Conservation (phyloP, 305 asterid species). For the Solanum hybrid region DNA sequence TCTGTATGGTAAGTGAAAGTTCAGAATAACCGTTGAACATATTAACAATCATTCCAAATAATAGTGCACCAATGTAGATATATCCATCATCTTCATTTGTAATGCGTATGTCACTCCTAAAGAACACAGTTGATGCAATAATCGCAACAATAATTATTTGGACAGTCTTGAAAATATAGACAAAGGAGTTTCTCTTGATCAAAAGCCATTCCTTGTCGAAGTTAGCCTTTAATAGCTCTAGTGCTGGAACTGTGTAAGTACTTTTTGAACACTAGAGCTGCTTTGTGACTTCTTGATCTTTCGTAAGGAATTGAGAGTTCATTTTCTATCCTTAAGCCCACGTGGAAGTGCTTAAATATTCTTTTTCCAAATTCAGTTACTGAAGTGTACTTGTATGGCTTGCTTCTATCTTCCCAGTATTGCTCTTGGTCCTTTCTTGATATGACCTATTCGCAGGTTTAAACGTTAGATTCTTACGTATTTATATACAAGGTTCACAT, state of each 20-base stretch:
- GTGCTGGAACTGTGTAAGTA: constrained; percentile 7
- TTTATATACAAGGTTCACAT: neutral
- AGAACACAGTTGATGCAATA: too few relatives aligned
- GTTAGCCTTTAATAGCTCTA: constrained; percentile 15
- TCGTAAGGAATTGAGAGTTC: constrained; percentile 18
- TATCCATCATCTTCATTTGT: too few relatives aligned
- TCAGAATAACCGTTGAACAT: constrained; percentile 9
- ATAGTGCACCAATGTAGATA: too few relatives aligned
- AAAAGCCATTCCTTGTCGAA: constrained; percentile 24
- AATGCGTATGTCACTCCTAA: too few relatives aligned
- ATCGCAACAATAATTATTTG: constrained; percentile 10
- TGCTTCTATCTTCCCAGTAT: constrained; percentile 18
- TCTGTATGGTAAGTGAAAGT: constrained; percentile 22
- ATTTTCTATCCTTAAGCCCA: neutral
- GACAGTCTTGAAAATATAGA: constrained; percentile 16
- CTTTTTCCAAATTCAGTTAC: constrained; percentile 13
- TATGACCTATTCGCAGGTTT: constrained; percentile 6
- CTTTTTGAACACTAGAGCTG: constrained; percentile 16
- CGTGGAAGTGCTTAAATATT: constrained; percentile 20
- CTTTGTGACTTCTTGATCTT: constrained; percentile 10
- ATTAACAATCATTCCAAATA: too few relatives aligned
- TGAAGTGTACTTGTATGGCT: constrained; percentile 11
- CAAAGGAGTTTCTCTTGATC: constrained; percentile 21
- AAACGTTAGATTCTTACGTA: neutral
- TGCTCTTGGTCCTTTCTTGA: constrained; percentile 27